Evolutionary conservation across 2,329 filamentous ascomycete species (phyloP), one percentile per base, ranked within the genome.

Genomic region (Atkinsonella texensis): DNA sequence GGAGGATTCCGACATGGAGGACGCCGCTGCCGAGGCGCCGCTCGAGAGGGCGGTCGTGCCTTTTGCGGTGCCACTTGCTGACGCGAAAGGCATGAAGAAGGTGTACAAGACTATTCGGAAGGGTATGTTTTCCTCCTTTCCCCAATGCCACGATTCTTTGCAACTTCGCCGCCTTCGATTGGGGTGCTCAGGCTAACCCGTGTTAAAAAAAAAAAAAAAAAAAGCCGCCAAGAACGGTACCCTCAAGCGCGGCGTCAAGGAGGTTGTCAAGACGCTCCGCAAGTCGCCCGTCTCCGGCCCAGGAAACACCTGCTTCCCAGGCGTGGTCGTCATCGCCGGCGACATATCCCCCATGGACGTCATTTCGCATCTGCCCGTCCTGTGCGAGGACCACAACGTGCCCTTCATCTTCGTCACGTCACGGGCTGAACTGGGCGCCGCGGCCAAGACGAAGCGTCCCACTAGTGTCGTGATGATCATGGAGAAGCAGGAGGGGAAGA

Each of bases 331-430:
- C 68, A 88, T 98, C 60, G 93, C 93, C 38, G 93, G 88, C 62
- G 93, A 98, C 71, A 97, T 98, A 74, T 95, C 88, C 50, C 93
- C 93, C 58, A 91, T 93, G 84, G 93, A 98, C 70, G 93, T 98
- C 68, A 96, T 98, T 74, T 93, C 88, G 54, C 93, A 98, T 74
- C 87, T 98, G 59, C 93, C 93, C 62, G 87, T 98, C 53, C 84
- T 97, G 53, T 97, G 93, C 79, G 93, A 98, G 74, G 91, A 97
- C 73, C 90, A 96, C 78, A 88, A 87, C 71, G 88, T 96, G 54
- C 93, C 93, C 35, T 98, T 97, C 74, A 82, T 98, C 70, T 98
- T 94, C 70, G 87, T 98, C 62, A 82, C 84, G 55, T 94, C 87
- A 63, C 85, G 93, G 61, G 91, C 89, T 55, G 91, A 97, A 74